Evolutionary conservation across 331 rosid species (phyloP).

Genomic region (Saraca asoca): DNA sequence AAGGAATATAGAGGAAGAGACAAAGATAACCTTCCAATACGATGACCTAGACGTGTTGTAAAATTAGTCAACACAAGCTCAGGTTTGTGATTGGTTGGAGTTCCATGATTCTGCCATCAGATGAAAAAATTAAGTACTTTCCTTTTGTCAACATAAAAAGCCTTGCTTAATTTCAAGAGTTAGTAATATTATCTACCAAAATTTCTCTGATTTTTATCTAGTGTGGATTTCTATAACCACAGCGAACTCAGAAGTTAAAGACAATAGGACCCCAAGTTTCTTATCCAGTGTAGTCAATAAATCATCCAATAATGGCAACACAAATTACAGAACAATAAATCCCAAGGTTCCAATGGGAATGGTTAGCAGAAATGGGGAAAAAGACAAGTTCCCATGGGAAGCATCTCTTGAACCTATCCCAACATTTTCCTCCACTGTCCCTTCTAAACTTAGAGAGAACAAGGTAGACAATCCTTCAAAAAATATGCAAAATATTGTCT

Average conservation of each 20-base stretch:
- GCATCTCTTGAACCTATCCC: constrained; percentile 1
- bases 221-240: neutral
- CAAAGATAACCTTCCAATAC: constrained; percentile 71
- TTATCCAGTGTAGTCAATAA: constrained; percentile 9
- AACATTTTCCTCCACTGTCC: neutral
- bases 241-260: too few relatives aligned
- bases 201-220: constrained; percentile 1
- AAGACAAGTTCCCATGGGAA: constrained; percentile 5
- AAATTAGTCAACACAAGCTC: constrained; percentile 88
- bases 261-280: neutral
- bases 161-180: constrained; percentile 17
- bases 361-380: constrained; percentile 6
- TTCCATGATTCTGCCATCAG: constrained; percentile 70
- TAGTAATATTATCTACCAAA: neutral
- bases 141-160: constrained; percentile 3
- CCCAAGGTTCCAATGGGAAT: neutral
- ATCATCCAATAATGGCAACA: constrained; percentile 15
- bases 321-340: constrained; percentile 11
- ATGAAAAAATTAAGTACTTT: constrained; percentile 13
- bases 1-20: constrained; percentile 15
- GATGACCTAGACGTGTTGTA: constrained; percentile 85
- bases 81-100: constrained; percentile 84
- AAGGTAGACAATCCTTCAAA: neutral
- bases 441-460: constrained; percentile 9
- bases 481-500: constrained; percentile 10